Evolutionary conservation across 805 yeast genomes (phyloP).

Genomic region (Candida loeiensis): DNA sequence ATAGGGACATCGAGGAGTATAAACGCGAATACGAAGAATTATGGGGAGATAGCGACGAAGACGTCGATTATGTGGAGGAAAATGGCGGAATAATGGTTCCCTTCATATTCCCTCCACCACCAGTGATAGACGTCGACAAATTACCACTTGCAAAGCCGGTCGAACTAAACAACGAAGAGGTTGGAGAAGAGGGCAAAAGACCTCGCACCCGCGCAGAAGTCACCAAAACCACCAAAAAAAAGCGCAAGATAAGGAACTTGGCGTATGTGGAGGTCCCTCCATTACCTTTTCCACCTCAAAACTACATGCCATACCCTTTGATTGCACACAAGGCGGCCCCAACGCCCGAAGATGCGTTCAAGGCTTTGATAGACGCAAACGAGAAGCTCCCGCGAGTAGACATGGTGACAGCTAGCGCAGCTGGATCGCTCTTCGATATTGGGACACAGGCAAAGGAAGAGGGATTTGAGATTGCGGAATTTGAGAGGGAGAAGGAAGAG

Average conservation of each 20-base stretch:
- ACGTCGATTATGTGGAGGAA: constrained; percentile 6
- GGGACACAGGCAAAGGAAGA: constrained; percentile 31
- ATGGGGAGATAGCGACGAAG: constrained; percentile 1
- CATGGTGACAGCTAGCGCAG: constrained; percentile 47
- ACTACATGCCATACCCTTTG: constrained; percentile 43
- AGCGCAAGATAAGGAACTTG: constrained; percentile 1
- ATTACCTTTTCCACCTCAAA: constrained; percentile 43
- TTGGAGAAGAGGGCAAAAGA: constrained; percentile 10
- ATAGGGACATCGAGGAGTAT: constrained; percentile 6
- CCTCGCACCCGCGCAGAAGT: background rate
- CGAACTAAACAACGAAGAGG: constrained; percentile 9
- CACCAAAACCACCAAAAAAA: constrained; percentile 7
- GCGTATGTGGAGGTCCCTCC: constrained; percentile 30
- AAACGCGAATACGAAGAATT: constrained; percentile 1
- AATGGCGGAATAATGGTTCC: constrained; percentile 39
- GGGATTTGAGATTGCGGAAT: constrained; percentile 22
- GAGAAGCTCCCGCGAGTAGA: constrained; percentile 36
- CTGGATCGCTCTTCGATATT: constrained; percentile 40
- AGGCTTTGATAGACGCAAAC: constrained; percentile 34
- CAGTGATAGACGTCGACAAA: constrained; percentile 20
- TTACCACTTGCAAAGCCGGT: constrained; percentile 16
- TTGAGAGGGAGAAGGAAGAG: constrained; percentile 5
- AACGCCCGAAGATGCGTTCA: constrained; percentile 35
- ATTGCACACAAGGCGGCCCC: constrained; percentile 33
- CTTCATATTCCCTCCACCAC: constrained; percentile 43